phyloP scores from a whole-genome alignment of 2,329 filamentous ascomycete species.

The Cytospora mali region DNA sequence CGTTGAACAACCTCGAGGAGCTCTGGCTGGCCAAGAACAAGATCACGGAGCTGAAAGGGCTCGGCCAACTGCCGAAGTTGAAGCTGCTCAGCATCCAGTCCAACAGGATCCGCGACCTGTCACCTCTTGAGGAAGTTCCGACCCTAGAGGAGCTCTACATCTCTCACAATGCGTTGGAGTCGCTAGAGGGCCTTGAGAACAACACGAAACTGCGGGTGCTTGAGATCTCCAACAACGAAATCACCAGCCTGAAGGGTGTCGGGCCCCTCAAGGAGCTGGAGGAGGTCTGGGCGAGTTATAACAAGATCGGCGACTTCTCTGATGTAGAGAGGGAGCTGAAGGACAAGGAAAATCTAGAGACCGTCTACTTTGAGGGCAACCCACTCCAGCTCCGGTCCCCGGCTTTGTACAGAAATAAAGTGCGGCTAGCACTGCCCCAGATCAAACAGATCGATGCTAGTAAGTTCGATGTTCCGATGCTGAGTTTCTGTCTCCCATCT shows the following conservation, averaged over 20 bases:
- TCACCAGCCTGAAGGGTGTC: constrained; percentile 74
- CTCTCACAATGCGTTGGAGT: constrained; percentile 87
- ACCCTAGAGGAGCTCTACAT: constrained; percentile 92
- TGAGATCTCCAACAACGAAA: constrained; percentile 87
- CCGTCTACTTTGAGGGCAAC: constrained; percentile 96
- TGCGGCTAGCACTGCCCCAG: constrained; percentile 83
- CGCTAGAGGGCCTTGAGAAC: constrained; percentile 71
- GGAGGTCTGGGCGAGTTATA: constrained; percentile 94
- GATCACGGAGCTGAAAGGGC: constrained; percentile 79
- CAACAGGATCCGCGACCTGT: constrained; percentile 81
- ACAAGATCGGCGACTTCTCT: constrained; percentile 75
- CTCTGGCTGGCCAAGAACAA: constrained; percentile 97
- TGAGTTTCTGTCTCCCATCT: constrained; percentile 7
- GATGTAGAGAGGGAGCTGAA: constrained; percentile 77
- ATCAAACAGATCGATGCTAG: constrained; percentile 95
- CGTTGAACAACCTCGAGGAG: constrained; percentile 76
- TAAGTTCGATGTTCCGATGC: constrained; percentile 55
- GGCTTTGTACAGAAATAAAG: constrained; percentile 93
- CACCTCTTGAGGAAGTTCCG: constrained; percentile 72
- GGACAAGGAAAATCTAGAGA: constrained; percentile 79
- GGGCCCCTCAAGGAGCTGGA: constrained; percentile 71
- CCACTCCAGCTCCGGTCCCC: constrained; percentile 78
- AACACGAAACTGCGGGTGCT: constrained; percentile 73
- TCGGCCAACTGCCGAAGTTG: constrained; percentile 75
- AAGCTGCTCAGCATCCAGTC: constrained; percentile 92